phyloP scores from a whole-genome alignment of 1,284 basidiomycete genomes.

The Termitomyces sp. region DNA sequence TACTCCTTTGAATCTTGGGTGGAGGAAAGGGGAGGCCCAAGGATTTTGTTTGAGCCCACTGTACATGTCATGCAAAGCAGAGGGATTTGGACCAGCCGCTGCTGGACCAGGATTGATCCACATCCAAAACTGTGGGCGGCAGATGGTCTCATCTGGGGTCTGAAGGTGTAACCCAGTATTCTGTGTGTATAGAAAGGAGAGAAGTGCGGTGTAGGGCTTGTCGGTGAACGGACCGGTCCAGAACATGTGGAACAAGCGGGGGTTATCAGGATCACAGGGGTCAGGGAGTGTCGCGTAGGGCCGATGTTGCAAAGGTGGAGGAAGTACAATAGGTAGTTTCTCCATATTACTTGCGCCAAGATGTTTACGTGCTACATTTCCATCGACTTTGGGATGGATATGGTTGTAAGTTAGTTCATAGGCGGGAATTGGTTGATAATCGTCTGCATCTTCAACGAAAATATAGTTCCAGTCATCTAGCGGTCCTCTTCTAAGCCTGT shows the following conservation, averaged over 20 bases:
- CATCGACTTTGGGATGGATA: slow-evolving; percentile 23
- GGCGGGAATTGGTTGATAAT: slow-evolving; percentile 2
- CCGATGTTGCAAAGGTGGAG: slow-evolving; percentile 39
- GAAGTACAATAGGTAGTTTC: slow-evolving; percentile 35
- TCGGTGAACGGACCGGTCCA: slow-evolving; percentile 83
- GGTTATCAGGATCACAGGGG: slow-evolving; percentile 67
- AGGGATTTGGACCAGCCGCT: slow-evolving; percentile 67
- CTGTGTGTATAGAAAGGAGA: slow-evolving; percentile 79
- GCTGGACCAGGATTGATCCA: slow-evolving; percentile 84
- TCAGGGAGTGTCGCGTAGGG: slow-evolving; percentile 51
- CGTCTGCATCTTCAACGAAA: slow-evolving; percentile 51
- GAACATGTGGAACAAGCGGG: slow-evolving; percentile 80
- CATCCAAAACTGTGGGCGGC: slow-evolving; percentile 78
- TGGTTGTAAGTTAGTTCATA: neutral
- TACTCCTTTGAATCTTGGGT: slow-evolving; percentile 73
- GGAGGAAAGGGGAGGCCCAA: slow-evolving; percentile 82
- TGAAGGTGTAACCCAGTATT: slow-evolving; percentile 66
- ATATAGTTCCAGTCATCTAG: slow-evolving; percentile 67
- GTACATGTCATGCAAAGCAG: slow-evolving; percentile 66
- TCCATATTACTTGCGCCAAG: slow-evolving; percentile 41
- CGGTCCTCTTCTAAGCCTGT: slow-evolving; percentile 53
- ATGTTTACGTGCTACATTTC: slow-evolving; percentile 34
- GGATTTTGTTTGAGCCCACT: slow-evolving; percentile 67
- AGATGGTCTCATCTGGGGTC: slow-evolving; percentile 37
- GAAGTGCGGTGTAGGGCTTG: slow-evolving; percentile 75